Evolutionary conservation across 1,139 yeast species (phyloP).

Genomic region (Magnusiomyces ingens): DNA sequence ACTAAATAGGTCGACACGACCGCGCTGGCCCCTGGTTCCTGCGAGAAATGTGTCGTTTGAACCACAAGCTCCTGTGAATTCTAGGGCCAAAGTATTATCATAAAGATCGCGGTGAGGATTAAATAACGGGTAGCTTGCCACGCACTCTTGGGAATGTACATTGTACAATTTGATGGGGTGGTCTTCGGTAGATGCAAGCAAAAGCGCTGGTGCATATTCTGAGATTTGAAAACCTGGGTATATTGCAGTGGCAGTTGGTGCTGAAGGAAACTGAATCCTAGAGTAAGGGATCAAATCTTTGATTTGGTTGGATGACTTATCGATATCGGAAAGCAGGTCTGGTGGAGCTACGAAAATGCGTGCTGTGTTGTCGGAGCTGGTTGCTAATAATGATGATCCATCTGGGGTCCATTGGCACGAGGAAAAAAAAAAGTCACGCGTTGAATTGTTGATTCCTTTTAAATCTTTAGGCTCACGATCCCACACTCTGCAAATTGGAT

Average conservation of each 20-base stretch:
- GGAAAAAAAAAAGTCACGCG: slow-evolving; percentile 5
- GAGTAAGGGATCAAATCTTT: slow-evolving; percentile 9
- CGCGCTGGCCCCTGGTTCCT: slow-evolving; percentile 22
- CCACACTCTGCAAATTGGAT: no score
- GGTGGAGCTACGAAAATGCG: slow-evolving; percentile 30
- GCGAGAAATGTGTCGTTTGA: slow-evolving; percentile 5
- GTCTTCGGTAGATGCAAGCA: slow-evolving; percentile 10
- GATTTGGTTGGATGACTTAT: not conserved
- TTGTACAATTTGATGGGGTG: slow-evolving; percentile 17
- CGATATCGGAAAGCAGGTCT: slow-evolving; percentile 20
- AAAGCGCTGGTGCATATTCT: slow-evolving; percentile 8
- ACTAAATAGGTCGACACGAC: slow-evolving; percentile 25
- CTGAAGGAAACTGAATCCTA: slow-evolving; percentile 10
- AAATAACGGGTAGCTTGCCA: slow-evolving; percentile 24
- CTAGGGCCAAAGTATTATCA: slow-evolving; percentile 19
- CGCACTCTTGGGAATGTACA: slow-evolving; percentile 15
- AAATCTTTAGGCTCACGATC: no score
- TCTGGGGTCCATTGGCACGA: slow-evolving; percentile 30
- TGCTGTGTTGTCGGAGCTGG: slow-evolving; percentile 27
- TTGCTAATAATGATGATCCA: slow-evolving; percentile 28
- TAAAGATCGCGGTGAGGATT: slow-evolving; percentile 18
- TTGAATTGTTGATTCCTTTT: no score
- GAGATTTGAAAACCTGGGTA: slow-evolving; percentile 14
- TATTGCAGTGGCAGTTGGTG: slow-evolving; percentile 9
- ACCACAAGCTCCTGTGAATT: slow-evolving; percentile 10